Evolutionary conservation across 139 green algal genomes (phyloP).

Genomic region (Pleodorina starrii): DNA sequence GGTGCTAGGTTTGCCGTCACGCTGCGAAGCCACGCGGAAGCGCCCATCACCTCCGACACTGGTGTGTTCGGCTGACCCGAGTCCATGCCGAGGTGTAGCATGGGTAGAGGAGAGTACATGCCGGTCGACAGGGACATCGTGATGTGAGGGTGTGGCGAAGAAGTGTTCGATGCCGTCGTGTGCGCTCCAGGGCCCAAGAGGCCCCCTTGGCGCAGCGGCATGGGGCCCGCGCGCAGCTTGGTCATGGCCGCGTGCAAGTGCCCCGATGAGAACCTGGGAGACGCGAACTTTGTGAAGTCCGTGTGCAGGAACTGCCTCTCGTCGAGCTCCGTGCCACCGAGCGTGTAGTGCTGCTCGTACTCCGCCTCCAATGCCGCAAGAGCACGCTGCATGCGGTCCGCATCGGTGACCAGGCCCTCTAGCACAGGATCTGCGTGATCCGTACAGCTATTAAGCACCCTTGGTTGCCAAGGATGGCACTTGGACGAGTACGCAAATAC

Average conservation of each 20-base stretch:
- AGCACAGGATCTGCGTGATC: conserved; percentile 16
- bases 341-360: conserved; percentile 4
- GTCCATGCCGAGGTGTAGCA: conserved; percentile 46
- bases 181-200: conserved; percentile 23
- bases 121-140: neutral
- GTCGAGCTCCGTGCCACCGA: conserved; percentile 57
- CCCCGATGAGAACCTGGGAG: neutral
- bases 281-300: conserved; percentile 58
- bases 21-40: conserved; percentile 67
- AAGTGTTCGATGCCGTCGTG: neutral
- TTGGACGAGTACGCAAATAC: no score
- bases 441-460: no score
- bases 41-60: conserved; percentile 68
- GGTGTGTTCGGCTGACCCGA: conserved; percentile 55
- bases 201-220: conserved; percentile 5
- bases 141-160: neutral
- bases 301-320: conserved; percentile 63
- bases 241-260: neutral
- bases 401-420: conserved; percentile 46
- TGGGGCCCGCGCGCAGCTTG: neutral
- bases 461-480: no score
- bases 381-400: neutral
- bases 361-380: conserved; percentile 45
- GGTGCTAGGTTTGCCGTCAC: conserved; percentile 6
- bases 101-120: conserved; percentile 64